A percentile compares a stretch with the other conserved stretches of the same genome.
Evolutionary conservation across 2,329 filamentous ascomycete species (phyloP).

Genomic region (Thermoascus crustaceus): DNA sequence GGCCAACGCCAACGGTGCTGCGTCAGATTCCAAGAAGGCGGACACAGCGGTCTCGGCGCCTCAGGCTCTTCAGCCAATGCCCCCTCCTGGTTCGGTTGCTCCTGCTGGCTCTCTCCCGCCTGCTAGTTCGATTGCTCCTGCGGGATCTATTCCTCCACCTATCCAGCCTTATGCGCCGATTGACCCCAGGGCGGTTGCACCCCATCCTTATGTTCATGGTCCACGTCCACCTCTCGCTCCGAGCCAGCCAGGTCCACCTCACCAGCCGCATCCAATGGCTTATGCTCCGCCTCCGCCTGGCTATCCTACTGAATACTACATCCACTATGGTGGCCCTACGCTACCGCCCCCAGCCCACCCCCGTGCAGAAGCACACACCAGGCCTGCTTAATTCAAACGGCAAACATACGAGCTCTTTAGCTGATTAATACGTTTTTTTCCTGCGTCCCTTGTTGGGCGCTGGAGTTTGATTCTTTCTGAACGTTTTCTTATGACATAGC

Average conservation of each 20-base stretch:
- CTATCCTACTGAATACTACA: constrained; percentile 15
- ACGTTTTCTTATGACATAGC: too few relatives aligned
- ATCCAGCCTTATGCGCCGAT: constrained; percentile 23
- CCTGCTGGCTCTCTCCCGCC: not conserved
- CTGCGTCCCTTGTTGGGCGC: too few relatives aligned
- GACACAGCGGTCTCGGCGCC: constrained; percentile 6
- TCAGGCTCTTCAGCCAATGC: constrained; percentile 12
- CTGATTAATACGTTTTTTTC: too few relatives aligned
- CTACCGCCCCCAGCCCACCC: constrained; percentile 12
- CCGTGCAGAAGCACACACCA: constrained; percentile 13
- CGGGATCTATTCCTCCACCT: constrained; percentile 2
- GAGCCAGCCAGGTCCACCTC: not conserved
- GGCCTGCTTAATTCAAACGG: too few relatives aligned
- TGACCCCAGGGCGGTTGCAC: constrained; percentile 14
- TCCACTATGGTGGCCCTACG: constrained; percentile 12
- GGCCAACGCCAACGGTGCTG: not conserved
- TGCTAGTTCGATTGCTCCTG: not conserved
- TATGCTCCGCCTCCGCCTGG: constrained; percentile 1
- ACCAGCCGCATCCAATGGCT: not conserved
- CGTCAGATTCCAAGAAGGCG: constrained; percentile 2
- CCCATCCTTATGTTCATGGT: constrained; percentile 5
- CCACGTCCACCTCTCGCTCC: not conserved
- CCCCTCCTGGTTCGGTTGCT: constrained; percentile 4
- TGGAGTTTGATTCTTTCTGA: too few relatives aligned
- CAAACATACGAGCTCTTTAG: too few relatives aligned